Percentiles rank a stretch among this genome's conserved stretches.
phyloP scores from a whole-genome alignment of 2,329 filamentous ascomycete genomes.

The Peltaster fructicola region DNA sequence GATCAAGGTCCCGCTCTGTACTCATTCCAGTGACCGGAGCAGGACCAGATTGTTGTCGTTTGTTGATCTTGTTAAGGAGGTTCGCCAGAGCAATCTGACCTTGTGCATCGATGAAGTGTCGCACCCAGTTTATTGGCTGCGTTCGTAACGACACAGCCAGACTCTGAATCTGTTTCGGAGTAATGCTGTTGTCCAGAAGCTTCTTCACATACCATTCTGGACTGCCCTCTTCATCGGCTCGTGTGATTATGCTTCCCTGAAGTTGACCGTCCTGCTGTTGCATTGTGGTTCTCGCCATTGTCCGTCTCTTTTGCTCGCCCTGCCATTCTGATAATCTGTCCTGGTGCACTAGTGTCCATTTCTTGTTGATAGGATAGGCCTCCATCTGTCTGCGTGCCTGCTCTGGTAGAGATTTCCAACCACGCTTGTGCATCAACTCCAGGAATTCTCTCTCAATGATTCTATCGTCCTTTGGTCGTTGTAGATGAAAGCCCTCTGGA shows the following conservation, averaged over 20 bases:
- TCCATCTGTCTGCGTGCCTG: slow-evolving; percentile 91
- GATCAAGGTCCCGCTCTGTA: slow-evolving; percentile 66
- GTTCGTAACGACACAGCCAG: slow-evolving; percentile 87
- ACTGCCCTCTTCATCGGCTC: slow-evolving; percentile 84
- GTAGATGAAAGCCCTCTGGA: slow-evolving; percentile 42
- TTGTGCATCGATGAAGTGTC: slow-evolving; percentile 89
- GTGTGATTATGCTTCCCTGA: slow-evolving; percentile 47
- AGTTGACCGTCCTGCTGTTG: slow-evolving; percentile 43
- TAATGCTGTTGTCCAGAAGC: slow-evolving; percentile 89
- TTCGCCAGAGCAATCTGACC: slow-evolving; percentile 93
- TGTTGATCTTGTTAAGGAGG: slow-evolving; percentile 82
- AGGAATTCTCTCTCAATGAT: slow-evolving; percentile 83
- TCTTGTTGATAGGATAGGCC: slow-evolving; percentile 83
- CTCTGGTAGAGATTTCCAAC: slow-evolving; percentile 92
- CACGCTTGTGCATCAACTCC: slow-evolving; percentile 89
- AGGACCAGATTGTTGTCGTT: slow-evolving; percentile 60
- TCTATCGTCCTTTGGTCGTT: slow-evolving; percentile 60
- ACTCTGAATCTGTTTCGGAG: slow-evolving; percentile 78
- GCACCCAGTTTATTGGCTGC: slow-evolving; percentile 94
- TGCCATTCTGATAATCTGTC: slow-evolving; percentile 87
- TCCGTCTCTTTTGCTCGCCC: slow-evolving; percentile 76
- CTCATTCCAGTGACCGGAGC: slow-evolving; percentile 36
- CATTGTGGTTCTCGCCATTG: slow-evolving; percentile 49
- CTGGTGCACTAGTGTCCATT: slow-evolving; percentile 94
- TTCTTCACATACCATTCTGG: slow-evolving; percentile 97